Evolutionary conservation across 805 yeast genomes (phyloP).

Genomic region (Suhomyces vadensis): DNA sequence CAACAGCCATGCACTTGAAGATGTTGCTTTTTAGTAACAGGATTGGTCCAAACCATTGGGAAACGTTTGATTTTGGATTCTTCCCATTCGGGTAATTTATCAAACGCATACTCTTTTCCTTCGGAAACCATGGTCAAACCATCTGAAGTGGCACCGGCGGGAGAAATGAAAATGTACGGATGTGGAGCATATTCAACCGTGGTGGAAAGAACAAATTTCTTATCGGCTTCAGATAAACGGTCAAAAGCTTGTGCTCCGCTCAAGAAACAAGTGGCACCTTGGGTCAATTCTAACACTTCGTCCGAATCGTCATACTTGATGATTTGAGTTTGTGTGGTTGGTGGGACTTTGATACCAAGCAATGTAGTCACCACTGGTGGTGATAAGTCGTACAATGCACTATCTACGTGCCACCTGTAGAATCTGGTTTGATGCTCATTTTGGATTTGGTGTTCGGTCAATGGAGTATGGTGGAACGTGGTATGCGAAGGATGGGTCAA

Average conservation of each 20-base stretch:
- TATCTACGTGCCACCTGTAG: slow-evolving; percentile 93
- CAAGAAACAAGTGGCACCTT: slow-evolving; percentile 88
- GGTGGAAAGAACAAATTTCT: slow-evolving; percentile 73
- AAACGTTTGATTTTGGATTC: slow-evolving; percentile 70
- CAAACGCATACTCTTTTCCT: slow-evolving; percentile 65
- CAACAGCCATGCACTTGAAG: slow-evolving; percentile 90
- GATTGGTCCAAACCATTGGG: slow-evolving; percentile 92
- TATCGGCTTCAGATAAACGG: slow-evolving; percentile 63
- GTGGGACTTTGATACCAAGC: slow-evolving; percentile 80
- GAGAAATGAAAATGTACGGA: slow-evolving; percentile 82
- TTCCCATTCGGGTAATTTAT: slow-evolving; percentile 82
- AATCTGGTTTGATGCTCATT: slow-evolving; percentile 67
- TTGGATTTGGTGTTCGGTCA: slow-evolving; percentile 64
- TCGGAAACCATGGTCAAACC: slow-evolving; percentile 86
- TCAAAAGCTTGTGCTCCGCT: slow-evolving; percentile 82
- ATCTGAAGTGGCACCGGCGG: slow-evolving; percentile 79
- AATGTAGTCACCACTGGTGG: slow-evolving; percentile 88
- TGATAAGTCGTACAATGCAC: slow-evolving; percentile 80
- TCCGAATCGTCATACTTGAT: slow-evolving; percentile 60
- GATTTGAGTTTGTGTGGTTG: slow-evolving; percentile 58
- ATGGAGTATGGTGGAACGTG: slow-evolving; percentile 69
- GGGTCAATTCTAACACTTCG: slow-evolving; percentile 65
- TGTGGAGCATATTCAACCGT: slow-evolving; percentile 89
- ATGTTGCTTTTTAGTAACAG: slow-evolving; percentile 78
- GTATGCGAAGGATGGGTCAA: slow-evolving; percentile 85